Evolutionary conservation across 2,329 filamentous ascomycete genomes (phyloP).

Genomic region (Aureobasidium pullulans): DNA sequence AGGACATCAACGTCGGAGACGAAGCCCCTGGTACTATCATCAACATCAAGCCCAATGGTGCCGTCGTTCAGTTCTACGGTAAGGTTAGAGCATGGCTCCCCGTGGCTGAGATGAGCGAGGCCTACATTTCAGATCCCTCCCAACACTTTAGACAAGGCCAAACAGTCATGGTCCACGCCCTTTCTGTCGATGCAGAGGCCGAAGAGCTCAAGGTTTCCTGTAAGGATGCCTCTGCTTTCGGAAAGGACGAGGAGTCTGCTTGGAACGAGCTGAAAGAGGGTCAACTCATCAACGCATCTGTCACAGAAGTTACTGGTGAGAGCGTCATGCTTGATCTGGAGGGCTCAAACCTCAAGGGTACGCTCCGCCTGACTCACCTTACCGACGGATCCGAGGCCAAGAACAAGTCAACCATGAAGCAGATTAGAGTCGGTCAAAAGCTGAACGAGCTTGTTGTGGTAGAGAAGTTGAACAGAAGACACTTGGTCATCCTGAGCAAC

Average conservation of each 20-base stretch:
- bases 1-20: slow-evolving; percentile 64
- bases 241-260: slow-evolving; percentile 64
- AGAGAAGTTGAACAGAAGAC: slow-evolving; percentile 73
- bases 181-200: slow-evolving; percentile 66
- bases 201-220: slow-evolving; percentile 80
- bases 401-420: slow-evolving; percentile 67
- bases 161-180: slow-evolving; percentile 82
- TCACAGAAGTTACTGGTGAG: slow-evolving; percentile 39
- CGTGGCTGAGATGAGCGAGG: slow-evolving; percentile 95
- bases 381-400: slow-evolving; percentile 78
- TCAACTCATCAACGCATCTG: slow-evolving; percentile 66
- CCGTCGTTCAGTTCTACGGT: slow-evolving; percentile 89
- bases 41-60: slow-evolving; percentile 69
- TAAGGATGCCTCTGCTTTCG: slow-evolving; percentile 77
- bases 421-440: slow-evolving; percentile 75
- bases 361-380: slow-evolving; percentile 69
- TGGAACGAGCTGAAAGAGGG: slow-evolving; percentile 69
- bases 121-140: slow-evolving; percentile 80
- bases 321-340: slow-evolving; percentile 61
- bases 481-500: slow-evolving; percentile 67
- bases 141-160: slow-evolving; percentile 88
- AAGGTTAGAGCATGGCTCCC: slow-evolving; percentile 78
- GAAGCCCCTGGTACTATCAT: slow-evolving; percentile 82
- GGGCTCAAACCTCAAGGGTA: slow-evolving; percentile 66
- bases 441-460: slow-evolving; percentile 76